Evolutionary conservation across 768 basidiomycete species (phyloP).

Genomic region (Sarcomyxa edulis): DNA sequence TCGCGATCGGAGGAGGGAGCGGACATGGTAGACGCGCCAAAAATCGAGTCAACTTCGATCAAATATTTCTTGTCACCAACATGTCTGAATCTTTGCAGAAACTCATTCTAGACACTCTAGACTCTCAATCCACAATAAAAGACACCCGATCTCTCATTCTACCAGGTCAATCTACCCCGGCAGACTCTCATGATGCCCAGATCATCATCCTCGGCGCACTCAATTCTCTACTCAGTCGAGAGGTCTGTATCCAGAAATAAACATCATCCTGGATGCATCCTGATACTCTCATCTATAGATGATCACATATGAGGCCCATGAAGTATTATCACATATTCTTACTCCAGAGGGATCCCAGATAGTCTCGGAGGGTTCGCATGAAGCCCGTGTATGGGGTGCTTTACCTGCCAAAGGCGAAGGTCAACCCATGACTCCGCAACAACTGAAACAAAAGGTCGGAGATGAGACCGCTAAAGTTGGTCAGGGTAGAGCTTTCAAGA

Average conservation of each 20-base stretch:
- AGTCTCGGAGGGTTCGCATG: conserved; percentile 81
- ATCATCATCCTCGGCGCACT: conserved; percentile 82
- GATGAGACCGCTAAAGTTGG: conserved; percentile 90
- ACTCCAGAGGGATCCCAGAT: conserved; percentile 84
- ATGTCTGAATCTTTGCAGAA: conserved; percentile 83
- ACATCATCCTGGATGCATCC: no score
- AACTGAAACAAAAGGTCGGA: conserved; percentile 74
- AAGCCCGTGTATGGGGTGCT: conserved; percentile 89
- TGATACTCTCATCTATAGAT: conserved; percentile 48
- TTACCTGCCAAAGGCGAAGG: conserved; percentile 71
- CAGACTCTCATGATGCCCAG: conserved; percentile 72
- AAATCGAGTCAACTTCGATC: no score
- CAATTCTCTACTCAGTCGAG: conserved; percentile 84
- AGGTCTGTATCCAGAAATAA: conserved; percentile 59
- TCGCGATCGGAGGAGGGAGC: no score
- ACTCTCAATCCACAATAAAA: conserved; percentile 44
- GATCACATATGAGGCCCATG: conserved; percentile 76
- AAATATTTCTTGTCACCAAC: no score
- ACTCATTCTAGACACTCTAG: conserved; percentile 69
- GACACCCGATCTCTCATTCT: conserved; percentile 69
- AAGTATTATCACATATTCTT: conserved; percentile 65
- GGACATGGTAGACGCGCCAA: no score
- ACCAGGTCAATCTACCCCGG: conserved; percentile 54
- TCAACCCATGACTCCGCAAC: conserved; percentile 54
- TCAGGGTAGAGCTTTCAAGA: conserved; percentile 94